phyloP scores from a whole-genome alignment of 2,329 filamentous ascomycete species.

The Fusarium decemcellulare region DNA sequence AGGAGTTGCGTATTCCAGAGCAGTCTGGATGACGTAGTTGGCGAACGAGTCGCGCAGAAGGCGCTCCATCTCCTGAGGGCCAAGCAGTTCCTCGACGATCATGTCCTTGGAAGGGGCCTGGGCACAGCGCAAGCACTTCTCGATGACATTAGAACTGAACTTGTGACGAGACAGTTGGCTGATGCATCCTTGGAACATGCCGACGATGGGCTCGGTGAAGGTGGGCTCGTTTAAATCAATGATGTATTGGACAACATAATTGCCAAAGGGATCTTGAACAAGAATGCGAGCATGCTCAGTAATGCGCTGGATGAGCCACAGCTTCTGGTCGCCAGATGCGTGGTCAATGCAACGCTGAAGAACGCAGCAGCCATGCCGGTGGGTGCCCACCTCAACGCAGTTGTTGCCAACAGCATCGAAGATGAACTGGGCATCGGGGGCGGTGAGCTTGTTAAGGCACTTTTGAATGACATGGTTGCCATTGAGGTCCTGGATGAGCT shows the following conservation, averaged over 20 bases:
- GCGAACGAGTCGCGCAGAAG: conserved; percentile 93
- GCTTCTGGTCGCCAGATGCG: conserved; percentile 90
- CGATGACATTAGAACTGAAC: conserved; percentile 99
- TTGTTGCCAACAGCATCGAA: conserved; percentile 92
- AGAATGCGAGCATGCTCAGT: conserved; percentile 89
- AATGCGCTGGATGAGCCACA: conserved; percentile 87
- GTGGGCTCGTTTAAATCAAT: conserved; percentile 89
- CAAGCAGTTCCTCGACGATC: conserved; percentile 87
- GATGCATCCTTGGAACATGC: conserved; percentile 82
- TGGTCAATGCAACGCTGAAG: conserved; percentile 99
- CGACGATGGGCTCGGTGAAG: conserved; percentile 91
- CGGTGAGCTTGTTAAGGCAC: conserved; percentile 93
- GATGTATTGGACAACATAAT: conserved; percentile 99
- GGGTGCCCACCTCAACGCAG: conserved; percentile 93
- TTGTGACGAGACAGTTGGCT: conserved; percentile 90
- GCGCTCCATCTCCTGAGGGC: conserved; percentile 83
- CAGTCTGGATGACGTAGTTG: conserved; percentile 98
- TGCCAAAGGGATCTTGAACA: conserved; percentile 97
- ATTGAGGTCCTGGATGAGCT: conserved; percentile 96
- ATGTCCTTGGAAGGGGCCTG: conserved; percentile 80
- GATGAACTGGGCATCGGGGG: conserved; percentile 92
- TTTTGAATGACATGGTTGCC: conserved; percentile 99
- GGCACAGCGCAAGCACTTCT: conserved; percentile 93
- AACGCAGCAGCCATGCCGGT: conserved; percentile 97
- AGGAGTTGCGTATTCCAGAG: conserved; percentile 85